These are phyloP conservation scores for Anthracocystis walkeri DNA, from an alignment of 1,284 basidiomycete species.

Conservation along the genomic window DNA sequence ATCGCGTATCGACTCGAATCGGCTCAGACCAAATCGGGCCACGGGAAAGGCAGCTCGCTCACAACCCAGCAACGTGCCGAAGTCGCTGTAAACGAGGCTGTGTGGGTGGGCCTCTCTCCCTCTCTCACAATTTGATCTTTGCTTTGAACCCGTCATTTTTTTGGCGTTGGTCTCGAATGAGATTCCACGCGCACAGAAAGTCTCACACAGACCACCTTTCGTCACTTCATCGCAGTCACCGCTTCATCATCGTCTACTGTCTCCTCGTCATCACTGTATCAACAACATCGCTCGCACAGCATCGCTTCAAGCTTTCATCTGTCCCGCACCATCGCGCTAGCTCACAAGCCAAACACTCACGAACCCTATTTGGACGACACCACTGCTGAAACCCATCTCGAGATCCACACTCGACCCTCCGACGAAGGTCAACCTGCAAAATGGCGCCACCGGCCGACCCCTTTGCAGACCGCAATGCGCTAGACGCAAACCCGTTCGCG, in stretches of 20 bases:
- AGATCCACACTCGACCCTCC: neutral
- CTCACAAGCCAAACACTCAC: neutral
- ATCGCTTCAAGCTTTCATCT: neutral
- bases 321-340: neutral
- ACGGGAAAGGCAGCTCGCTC: neutral
- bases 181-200: conserved; percentile 16
- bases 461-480: conserved; percentile 60
- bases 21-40: neutral
- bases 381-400: neutral
- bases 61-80: neutral
- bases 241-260: neutral
- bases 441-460: conserved; percentile 52
- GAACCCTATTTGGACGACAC: neutral
- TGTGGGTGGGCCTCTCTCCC: neutral
- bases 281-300: neutral
- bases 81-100: conserved; percentile 7
- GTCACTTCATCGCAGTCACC: neutral
- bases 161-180: conserved; percentile 4
- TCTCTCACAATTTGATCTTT: neutral
- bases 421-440: neutral
- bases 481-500: conserved; percentile 70
- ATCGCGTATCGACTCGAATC: neutral
- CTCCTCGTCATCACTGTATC: too few relatives aligned
- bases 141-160: neutral
- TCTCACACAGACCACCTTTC: conserved; percentile 7